A percentile compares a stretch with the other conserved stretches of the same genome.
These are phyloP conservation scores for Amphibolis antarctica DNA, from an alignment of 106 monocot species.

Conservation along the genomic window DNA sequence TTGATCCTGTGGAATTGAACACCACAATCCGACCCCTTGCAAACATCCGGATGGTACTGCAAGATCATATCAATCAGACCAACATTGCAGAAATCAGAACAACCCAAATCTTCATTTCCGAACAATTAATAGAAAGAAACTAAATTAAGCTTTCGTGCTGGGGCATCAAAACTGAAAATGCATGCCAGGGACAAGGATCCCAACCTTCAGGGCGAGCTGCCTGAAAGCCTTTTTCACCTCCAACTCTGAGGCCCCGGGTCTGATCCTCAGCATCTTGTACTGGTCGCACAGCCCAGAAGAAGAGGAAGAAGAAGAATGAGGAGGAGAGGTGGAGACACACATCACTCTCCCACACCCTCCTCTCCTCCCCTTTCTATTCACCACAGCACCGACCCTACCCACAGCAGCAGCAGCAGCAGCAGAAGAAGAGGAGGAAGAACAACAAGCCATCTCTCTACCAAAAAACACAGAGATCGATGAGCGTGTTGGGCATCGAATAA, in stretches of 20 bases:
- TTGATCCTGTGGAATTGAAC: conserved; percentile 72
- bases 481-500: too few species aligned
- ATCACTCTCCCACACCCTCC: not conserved
- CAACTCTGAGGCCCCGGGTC: conserved; percentile 66
- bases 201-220: conserved; percentile 70
- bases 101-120: not conserved
- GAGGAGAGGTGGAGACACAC: not conserved
- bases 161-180: not conserved
- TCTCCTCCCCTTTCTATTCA: not conserved
- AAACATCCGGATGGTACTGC: conserved; percentile 96
- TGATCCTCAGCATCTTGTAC: conserved; percentile 48
- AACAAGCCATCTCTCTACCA: too few species aligned
- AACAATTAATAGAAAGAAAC: too few species aligned
- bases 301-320: too few species aligned
- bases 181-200: not conserved
- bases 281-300: conserved; percentile 24
- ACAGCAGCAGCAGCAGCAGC: too few species aligned
- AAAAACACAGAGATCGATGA: too few species aligned
- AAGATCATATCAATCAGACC: not conserved
- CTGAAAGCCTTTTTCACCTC: conserved; percentile 84
- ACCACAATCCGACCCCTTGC: conserved; percentile 63
- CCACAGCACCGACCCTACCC: too few species aligned
- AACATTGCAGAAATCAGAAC: too few species aligned
- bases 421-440: too few species aligned
- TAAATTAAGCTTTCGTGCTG: too few species aligned